Base-by-base conservation (phyloP, 495 filamentous ascomycete genomes). In the Penicillium diatomitis region DNA sequence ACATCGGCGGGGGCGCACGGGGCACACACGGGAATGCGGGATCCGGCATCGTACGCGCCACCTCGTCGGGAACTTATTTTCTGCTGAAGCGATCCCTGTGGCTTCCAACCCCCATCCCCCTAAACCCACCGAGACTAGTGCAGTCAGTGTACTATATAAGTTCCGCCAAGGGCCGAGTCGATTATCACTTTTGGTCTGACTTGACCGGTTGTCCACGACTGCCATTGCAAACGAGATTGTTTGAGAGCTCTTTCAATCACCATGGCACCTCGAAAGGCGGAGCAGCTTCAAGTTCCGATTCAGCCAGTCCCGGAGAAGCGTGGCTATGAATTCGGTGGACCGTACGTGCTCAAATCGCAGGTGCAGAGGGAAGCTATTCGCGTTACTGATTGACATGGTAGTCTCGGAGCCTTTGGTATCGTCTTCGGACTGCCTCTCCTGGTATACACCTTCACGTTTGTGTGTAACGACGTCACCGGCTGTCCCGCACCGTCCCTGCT, bases 381-480 rank as follows among this genome's bases (percentile, higher is more conserved):
- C 20, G 20, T 20, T 53, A 48, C 59, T 68, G 20, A 63, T 53
- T 44, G 29, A 50, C 48, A 29, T 20, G 29, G 44, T 57, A 96
- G 92, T 12, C 69, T 82, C 46, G 90, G 90, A 40, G 86, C 86
- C 8, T 73, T 82, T 38, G 79, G 66, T 38, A 84, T 95, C 48
- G 81, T 82, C 32, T 78, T 92, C 54, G 85, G 82, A 29, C 80
- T 95, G 8, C 91, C 92, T 0, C 30, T 86, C 11, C 66, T 87
- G 40, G 75, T 86, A 56, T 96, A 91, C 65, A 56, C 76, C 47
- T 78, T 88, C 56, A 72, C 82, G 34, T 95, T 96, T 61, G 68
- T 87, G 55, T 96, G 92, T 76, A 97, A 95, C 62, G 92, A 96
- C 61, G 65, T 90, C 51, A 81, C 88, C 30, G 92, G 94, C 46